Percentiles rank a stretch among this genome's conserved stretches.
Conservation (phyloP, 1,139 yeast species). For the Kodamaea arcana region DNA sequence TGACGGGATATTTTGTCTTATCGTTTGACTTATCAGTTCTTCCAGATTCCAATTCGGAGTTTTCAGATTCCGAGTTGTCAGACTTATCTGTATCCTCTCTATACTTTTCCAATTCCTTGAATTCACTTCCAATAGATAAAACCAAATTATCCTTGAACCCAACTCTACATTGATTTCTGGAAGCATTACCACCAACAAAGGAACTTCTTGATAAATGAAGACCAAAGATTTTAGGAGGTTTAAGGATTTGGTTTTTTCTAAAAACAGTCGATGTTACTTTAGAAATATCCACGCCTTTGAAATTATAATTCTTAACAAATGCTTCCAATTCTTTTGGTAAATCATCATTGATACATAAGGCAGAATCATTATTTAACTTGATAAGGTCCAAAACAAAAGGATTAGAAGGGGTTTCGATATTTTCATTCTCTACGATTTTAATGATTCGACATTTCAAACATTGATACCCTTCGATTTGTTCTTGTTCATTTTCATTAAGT, state of each 20-base stretch:
- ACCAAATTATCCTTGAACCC: conserved; percentile 55
- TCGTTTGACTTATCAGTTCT: not conserved
- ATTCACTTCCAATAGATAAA: conserved; percentile 46
- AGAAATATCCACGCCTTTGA: conserved; percentile 41
- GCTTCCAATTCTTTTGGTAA: conserved; percentile 40
- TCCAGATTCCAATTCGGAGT: conserved; percentile 13
- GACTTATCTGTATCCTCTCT: too few species aligned
- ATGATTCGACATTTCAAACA: conserved; percentile 65
- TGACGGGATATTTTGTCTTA: conserved; percentile 1
- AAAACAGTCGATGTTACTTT: conserved; percentile 59
- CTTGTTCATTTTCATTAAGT: conserved; percentile 57
- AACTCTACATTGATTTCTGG: conserved; percentile 76
- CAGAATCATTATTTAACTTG: conserved; percentile 24
- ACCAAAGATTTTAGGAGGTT: conserved; percentile 67
- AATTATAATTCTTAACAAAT: conserved; percentile 44
- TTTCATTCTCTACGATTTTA: conserved; percentile 39
- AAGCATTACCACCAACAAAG: conserved; percentile 64
- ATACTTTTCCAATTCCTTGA: conserved; percentile 36
- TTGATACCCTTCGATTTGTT: conserved; percentile 75
- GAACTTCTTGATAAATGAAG: conserved; percentile 82
- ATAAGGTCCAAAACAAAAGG: conserved; percentile 23
- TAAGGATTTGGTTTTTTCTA: conserved; percentile 56
- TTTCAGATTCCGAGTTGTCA: conserved; percentile 19
- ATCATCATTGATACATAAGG: conserved; percentile 60
- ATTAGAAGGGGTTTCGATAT: conserved; percentile 1